Conservation (phyloP, 2,329 filamentous ascomycete genomes). For the Blastomyces emzantsi region DNA sequence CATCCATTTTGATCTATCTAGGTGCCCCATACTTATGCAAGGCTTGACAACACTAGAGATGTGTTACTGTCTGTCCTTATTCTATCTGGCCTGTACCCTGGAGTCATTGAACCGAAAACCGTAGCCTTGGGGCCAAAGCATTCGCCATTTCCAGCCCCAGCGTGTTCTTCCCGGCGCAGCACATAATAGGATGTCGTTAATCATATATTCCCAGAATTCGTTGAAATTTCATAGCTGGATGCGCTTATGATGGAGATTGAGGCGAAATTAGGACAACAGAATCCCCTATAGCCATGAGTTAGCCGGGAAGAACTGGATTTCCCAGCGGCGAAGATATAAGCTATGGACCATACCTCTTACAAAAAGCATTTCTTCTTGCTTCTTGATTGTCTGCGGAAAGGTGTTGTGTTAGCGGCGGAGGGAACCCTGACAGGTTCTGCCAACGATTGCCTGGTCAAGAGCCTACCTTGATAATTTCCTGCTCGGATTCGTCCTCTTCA, state of each 20-base stretch:
- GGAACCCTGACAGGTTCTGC: neutral
- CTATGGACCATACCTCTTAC: conserved; percentile 75
- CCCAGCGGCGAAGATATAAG: neutral
- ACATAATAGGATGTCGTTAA: neutral
- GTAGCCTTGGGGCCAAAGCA: neutral
- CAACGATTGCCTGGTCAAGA: neutral
- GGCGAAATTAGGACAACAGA: conserved; percentile 65
- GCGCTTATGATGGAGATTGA: conserved; percentile 32
- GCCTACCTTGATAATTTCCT: conserved; percentile 60
- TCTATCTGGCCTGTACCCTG: neutral
- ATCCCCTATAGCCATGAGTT: conserved; percentile 45
- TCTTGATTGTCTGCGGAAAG: conserved; percentile 68
- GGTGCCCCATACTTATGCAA: neutral
- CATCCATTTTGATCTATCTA: neutral
- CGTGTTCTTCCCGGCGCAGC: neutral
- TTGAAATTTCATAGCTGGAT: conserved; percentile 1
- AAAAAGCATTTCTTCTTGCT: conserved; percentile 98
- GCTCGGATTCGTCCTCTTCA: conserved; percentile 74
- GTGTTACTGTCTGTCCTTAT: neutral
- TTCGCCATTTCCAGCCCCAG: neutral
- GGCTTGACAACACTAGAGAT: neutral
- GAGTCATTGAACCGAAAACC: neutral
- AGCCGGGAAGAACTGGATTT: conserved; percentile 21
- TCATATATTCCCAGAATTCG: neutral
- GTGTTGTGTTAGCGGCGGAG: conserved; percentile 1